Evolutionary conservation across 2,329 filamentous ascomycete species (phyloP).

Genomic region (Fusarium sp.): DNA sequence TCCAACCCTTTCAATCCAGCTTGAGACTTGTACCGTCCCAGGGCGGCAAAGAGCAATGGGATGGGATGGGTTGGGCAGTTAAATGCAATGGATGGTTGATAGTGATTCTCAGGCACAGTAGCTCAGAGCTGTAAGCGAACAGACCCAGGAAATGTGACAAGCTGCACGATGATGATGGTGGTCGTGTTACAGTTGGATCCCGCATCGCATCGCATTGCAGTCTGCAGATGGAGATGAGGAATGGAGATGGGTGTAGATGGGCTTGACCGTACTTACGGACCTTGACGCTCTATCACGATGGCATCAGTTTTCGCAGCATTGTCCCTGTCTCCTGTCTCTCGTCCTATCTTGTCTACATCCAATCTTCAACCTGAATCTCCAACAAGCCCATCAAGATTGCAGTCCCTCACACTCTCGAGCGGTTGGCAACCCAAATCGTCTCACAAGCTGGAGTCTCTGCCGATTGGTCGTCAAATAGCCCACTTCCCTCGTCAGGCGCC

Average conservation of each 20-base stretch:
- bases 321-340: not conserved
- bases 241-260: slow-evolving; percentile 27
- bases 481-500: slow-evolving; percentile 43
- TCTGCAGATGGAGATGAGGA: slow-evolving; percentile 8
- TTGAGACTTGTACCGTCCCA: slow-evolving; percentile 11
- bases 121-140: slow-evolving; percentile 37
- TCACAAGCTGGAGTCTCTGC: slow-evolving; percentile 42
- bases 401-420: not conserved
- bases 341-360: not conserved
- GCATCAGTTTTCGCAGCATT: not conserved
- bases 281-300: not conserved
- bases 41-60: slow-evolving; percentile 26
- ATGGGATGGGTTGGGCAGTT: slow-evolving; percentile 27
- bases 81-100: slow-evolving; percentile 19
- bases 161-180: slow-evolving; percentile 43
- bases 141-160: slow-evolving; percentile 28
- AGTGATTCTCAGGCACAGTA: slow-evolving; percentile 40
- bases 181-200: slow-evolving; percentile 35
- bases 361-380: slow-evolving; percentile 20
- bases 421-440: slow-evolving; percentile 35
- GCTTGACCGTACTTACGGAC: slow-evolving; percentile 8
- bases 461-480: slow-evolving; percentile 32
- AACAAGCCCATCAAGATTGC: slow-evolving; percentile 11
- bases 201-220: slow-evolving; percentile 31
- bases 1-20: slow-evolving; percentile 1